Evolutionary conservation across 2,329 filamentous ascomycete genomes (phyloP), one percentile per base, ranked within the genome.

Genomic region (Fusarium gaditjirri): DNA sequence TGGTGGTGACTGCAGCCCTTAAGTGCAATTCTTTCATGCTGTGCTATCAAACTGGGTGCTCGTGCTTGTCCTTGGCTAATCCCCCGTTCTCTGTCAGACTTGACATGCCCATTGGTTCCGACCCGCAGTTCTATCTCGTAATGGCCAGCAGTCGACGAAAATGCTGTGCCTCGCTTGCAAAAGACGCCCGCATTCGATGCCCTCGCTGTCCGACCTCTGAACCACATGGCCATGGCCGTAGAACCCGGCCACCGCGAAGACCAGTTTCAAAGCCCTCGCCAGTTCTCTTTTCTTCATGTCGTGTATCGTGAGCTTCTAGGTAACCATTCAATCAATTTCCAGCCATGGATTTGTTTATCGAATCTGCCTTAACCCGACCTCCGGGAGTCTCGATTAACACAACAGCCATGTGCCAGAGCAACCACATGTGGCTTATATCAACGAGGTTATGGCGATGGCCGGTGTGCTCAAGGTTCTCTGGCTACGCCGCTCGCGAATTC

Each of bases 151-250:
- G 47, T 73, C 50, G 42, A 66, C 58, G 66, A 73, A 54, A 54
- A 71, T 75, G 74, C 47, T 42, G 68, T 76, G 62, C 35, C 68
- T 68, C 38, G 27, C 53, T 42, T 50, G 61, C 49, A 46, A 46
- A 44, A 41, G 39, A 36, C 60, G 64, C 61, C 54, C 60, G 60
- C 61, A 57, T 62, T 61, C 49, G 57, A 63, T 63, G 47, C 29
- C 43, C 47, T 55, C n/a, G 61, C 56, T 21, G 46, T 47, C 55
- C 64, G 53, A 50, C 55, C 56, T 60, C 38, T 57, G 41, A 61
- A 52, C 52, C 71, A 65, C 70, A 73, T 73, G 68, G 68, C 33
- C 70, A 73, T 73, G 68, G 68, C 33, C 56, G 65, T 65, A 67
- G 57, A 53, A 67, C 53, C 42, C 47, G 66, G 49, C 31, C 31